Percentiles rank a stretch among this genome's conserved stretches.
These are phyloP conservation scores for Yamadazyma oceani DNA, from an alignment of 1,139 yeast species.

Conservation along the genomic window DNA sequence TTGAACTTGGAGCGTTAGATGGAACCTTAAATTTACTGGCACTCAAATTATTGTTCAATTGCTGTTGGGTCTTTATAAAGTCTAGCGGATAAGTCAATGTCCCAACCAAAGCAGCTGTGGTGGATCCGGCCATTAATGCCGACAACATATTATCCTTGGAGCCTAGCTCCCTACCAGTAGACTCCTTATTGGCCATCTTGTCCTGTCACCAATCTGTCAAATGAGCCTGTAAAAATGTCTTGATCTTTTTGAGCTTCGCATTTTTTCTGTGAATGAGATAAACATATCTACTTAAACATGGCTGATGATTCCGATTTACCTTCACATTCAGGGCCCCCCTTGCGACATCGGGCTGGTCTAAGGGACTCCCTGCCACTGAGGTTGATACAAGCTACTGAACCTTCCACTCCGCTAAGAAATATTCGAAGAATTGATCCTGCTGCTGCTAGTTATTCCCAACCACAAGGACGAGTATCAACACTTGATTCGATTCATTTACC, in stretches of 20 bases:
- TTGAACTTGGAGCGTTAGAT: slow-evolving; percentile 39
- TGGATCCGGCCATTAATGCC: slow-evolving; percentile 72
- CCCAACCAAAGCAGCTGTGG: slow-evolving; percentile 74
- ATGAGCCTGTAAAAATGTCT: no score
- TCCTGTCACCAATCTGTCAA: no score
- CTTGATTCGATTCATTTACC: slow-evolving; percentile 22
- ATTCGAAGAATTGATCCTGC: slow-evolving; percentile 3
- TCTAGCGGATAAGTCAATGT: slow-evolving; percentile 82
- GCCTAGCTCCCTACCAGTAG: not conserved
- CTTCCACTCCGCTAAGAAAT: slow-evolving; percentile 29
- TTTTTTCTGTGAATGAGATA: no score
- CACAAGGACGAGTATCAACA: not conserved
- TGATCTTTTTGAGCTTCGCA: no score
- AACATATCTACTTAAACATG: no score
- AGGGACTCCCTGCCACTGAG: not conserved
- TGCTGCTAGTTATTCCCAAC: slow-evolving; percentile 6
- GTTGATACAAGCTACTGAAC: slow-evolving; percentile 22
- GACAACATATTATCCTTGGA: slow-evolving; percentile 38
- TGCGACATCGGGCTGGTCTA: not conserved
- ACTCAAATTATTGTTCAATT: slow-evolving; percentile 46
- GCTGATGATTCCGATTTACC: no score
- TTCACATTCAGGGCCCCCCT: not conserved
- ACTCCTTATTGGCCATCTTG: not conserved
- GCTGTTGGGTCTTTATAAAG: slow-evolving; percentile 72
- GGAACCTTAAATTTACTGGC: slow-evolving; percentile 38